Percentiles rank a stretch among this genome's conserved stretches.
Conservation (phyloP, 129 eudicot species). For the Escallonia rubra region DNA sequence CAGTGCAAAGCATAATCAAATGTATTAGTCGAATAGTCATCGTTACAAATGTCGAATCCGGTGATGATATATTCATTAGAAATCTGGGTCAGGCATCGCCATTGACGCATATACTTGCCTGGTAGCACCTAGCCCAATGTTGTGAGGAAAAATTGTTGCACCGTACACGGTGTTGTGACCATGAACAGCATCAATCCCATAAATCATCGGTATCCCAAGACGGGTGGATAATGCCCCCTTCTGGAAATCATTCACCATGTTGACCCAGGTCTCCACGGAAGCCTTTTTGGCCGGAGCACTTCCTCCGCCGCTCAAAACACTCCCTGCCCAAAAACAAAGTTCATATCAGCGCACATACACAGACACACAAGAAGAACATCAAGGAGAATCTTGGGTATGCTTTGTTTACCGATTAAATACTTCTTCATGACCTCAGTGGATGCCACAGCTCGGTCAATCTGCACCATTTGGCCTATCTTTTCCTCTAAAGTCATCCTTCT, state of each 20-base stretch:
- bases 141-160: conserved; percentile 87
- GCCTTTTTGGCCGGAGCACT: conserved; percentile 70
- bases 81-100: neutral
- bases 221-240: conserved; percentile 65
- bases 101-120: conserved; percentile 38
- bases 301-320: conserved; percentile 82
- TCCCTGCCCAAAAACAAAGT: conserved; percentile 42
- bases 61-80: too few relatives aligned
- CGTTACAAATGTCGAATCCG: too few relatives aligned
- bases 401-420: conserved; percentile 47
- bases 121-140: conserved; percentile 80
- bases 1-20: too few relatives aligned
- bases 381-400: neutral
- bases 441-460: conserved; percentile 65
- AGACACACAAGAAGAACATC: neutral
- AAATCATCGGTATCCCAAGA: conserved; percentile 76
- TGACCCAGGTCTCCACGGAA: conserved; percentile 59
- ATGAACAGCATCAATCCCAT: conserved; percentile 88
- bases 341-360: neutral
- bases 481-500: conserved; percentile 69
- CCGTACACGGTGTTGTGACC: conserved; percentile 73
- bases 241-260: conserved; percentile 67
- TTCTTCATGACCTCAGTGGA: conserved; percentile 64
- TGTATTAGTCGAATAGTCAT: too few relatives aligned
- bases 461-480: conserved; percentile 81